Base-by-base conservation (phyloP, 148 eudicot genomes). In the Beta vulgaris region DNA sequence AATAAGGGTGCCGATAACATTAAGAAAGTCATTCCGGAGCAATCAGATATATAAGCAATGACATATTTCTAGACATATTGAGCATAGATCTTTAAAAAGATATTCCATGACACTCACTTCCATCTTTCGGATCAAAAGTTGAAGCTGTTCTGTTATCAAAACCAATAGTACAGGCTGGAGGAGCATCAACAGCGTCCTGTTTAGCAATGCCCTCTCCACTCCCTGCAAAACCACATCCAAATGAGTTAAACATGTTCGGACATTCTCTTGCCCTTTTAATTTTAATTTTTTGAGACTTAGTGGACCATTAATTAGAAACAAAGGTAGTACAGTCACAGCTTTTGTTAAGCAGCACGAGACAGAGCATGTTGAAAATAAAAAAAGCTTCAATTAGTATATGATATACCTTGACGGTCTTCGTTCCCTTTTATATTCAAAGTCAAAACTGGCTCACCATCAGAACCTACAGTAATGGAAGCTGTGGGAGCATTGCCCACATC, bases 371-470 rank as follows among this genome's bases (percentile, higher is more conserved):
- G 58, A 77, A 42, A 4, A 15, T 15, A 15, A 1, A 15, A 39
- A 39, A 39, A 42, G 32, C 18, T 5, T n/a, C 8, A 46, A 32
- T 11, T 18, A 43, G 31, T 31, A 14, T 25, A 40, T 3, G 31
- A 44, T 2, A 53, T 74, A 74, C 69, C 59, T 29, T 35, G 59
- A 29, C 31, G 10, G 7, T 36, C 46, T 65, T 23, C 77, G 25
- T 69, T 34, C 44, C 23, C 70, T 67, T 32, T 23, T 49, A 35
- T 34, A 2, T 5, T 43, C 11, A 8, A 31, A 29, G 54, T 43
- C 35, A n/a, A 19, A 19, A 13, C 35, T 26, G 9, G 40, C 13
- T 28, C 57, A 37, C 31, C 13, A 57, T 68, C 73, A 68, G 67
- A 57, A n/a, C 19, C 64, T 40, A 5, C 13, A 75, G 6, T 37